Evolutionary conservation across 164 flowering plant genomes (phyloP).

Genomic region (grape (Vitis vinifera)): DNA sequence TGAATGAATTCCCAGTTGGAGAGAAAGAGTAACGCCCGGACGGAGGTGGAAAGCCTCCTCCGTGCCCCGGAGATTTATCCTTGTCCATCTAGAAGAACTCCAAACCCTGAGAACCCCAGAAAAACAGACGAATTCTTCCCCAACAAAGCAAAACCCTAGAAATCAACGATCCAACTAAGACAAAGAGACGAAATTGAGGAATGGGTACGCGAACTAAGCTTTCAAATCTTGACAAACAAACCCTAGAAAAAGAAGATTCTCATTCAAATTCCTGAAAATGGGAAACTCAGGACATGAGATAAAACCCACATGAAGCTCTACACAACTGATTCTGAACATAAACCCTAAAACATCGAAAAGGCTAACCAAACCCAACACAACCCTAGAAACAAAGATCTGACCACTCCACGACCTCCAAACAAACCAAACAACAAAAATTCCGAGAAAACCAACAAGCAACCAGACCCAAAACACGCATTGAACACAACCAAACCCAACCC

Average conservation of each 20-base stretch:
- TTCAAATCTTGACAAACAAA: background rate
- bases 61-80: conserved; percentile 38
- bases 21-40: conserved; percentile 39
- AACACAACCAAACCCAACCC: too few relatives aligned
- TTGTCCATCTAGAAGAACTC: conserved; percentile 39
- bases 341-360: too few relatives aligned
- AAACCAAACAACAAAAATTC: too few relatives aligned
- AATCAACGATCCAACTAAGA: background rate
- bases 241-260: conserved; percentile 6
- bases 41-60: conserved; percentile 42
- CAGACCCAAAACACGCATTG: too few relatives aligned
- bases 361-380: too few relatives aligned
- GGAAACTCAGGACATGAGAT: too few relatives aligned
- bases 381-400: background rate
- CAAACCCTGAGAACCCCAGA: conserved; percentile 1
- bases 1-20: conserved; percentile 27
- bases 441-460: too few relatives aligned
- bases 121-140: background rate
- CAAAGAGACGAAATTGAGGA: background rate
- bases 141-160: background rate
- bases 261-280: background rate
- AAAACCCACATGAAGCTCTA: background rate
- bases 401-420: too few relatives aligned
- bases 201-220: background rate
- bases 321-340: too few relatives aligned